phyloP scores from a whole-genome alignment of 192 early-diverging fungal genomes.

The Backusella tarrabulga region DNA sequence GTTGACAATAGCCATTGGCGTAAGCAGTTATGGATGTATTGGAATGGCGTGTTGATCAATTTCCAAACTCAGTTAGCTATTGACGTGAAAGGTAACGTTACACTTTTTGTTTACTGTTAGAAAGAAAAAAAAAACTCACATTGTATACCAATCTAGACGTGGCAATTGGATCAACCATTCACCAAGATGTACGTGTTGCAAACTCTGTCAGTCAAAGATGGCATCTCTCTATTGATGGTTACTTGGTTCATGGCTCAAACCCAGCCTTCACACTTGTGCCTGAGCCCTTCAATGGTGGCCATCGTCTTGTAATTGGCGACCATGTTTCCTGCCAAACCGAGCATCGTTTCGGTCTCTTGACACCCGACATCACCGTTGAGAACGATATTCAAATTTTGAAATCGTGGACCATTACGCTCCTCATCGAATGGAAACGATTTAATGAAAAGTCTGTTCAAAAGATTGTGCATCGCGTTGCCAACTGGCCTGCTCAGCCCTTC shows the following conservation, averaged over 20 bases:
- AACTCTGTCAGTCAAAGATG: constrained; percentile 12
- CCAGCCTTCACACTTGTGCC: constrained; percentile 7
- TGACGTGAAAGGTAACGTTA: constrained; percentile 11
- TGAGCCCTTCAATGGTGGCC: neutral
- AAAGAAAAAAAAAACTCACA: neutral
- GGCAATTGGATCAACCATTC: neutral
- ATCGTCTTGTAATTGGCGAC: neutral
- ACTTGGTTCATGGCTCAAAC: neutral
- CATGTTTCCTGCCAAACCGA: neutral
- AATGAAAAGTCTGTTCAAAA: constrained; percentile 11
- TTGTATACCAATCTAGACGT: neutral
- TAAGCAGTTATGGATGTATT: constrained; percentile 31
- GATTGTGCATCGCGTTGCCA: constrained; percentile 1
- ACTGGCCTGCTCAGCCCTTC: constrained; percentile 22
- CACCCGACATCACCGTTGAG: constrained; percentile 8
- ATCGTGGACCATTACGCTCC: constrained; percentile 13
- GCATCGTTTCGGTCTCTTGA: constrained; percentile 30
- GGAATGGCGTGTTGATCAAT: constrained; percentile 23
- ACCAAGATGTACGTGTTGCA: neutral
- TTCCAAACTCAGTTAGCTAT: constrained; percentile 20
- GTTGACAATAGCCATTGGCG: constrained; percentile 9
- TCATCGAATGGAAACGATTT: constrained; percentile 18
- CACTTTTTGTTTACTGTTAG: neutral
- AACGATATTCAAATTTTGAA: constrained; percentile 10
- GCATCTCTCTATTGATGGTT: constrained; percentile 19